phyloP scores from a whole-genome alignment of 2,329 filamentous ascomycete genomes.

The Pestalotiopsis sp. region DNA sequence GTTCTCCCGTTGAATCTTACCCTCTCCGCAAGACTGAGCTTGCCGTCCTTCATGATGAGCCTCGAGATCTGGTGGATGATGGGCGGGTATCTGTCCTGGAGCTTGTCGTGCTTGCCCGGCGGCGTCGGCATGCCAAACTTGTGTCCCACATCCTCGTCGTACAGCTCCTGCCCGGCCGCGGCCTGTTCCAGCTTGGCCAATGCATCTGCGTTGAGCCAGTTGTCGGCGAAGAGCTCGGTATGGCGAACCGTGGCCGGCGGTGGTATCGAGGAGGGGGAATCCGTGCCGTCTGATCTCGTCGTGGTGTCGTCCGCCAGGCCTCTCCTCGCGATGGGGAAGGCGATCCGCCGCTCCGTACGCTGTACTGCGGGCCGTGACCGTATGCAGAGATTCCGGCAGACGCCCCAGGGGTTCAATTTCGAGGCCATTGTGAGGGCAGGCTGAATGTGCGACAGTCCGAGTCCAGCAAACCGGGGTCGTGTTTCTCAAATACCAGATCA shows the following conservation, averaged over 20 bases:
- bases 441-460: background rate
- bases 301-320: conserved; percentile 21
- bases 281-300: conserved; percentile 11
- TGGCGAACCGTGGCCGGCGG: conserved; percentile 16
- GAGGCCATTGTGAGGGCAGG: conserved; percentile 26
- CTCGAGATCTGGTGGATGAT: conserved; percentile 86
- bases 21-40: conserved; percentile 85
- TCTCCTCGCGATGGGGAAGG: conserved; percentile 20
- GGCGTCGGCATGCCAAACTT: conserved; percentile 75
- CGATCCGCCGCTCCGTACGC: conserved; percentile 11
- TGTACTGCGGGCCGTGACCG: conserved; percentile 23
- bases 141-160: conserved; percentile 53
- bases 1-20: conserved; percentile 49
- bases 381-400: conserved; percentile 27
- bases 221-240: conserved; percentile 26
- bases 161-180: conserved; percentile 23
- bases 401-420: conserved; percentile 29
- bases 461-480: background rate
- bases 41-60: conserved; percentile 87
- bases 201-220: conserved; percentile 28
- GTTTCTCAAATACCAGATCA: background rate
- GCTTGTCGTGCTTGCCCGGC: conserved; percentile 52
- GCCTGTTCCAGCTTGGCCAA: conserved; percentile 28
- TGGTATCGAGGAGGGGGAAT: background rate
- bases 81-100: conserved; percentile 83